phyloP scores from a whole-genome alignment of 2,329 filamentous ascomycete genomes.

The Fusarium sp. region DNA sequence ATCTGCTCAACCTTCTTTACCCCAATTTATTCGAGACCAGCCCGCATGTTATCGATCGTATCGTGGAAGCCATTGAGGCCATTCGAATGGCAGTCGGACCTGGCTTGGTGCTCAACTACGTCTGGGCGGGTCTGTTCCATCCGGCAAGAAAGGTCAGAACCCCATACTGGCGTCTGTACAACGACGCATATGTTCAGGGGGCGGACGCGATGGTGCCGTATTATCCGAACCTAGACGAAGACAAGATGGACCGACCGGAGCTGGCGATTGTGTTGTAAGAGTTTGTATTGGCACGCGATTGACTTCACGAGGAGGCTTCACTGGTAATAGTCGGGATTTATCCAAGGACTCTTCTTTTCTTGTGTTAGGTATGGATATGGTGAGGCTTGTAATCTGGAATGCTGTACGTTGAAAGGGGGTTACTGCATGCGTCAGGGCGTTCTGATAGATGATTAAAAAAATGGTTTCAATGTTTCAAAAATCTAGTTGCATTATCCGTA shows the following conservation, averaged over 20 bases:
- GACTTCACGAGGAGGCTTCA: constrained; percentile 15
- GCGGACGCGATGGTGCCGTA: constrained; percentile 97
- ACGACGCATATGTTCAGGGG: constrained; percentile 93
- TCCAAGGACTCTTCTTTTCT: constrained; percentile 20
- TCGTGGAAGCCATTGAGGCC: constrained; percentile 96
- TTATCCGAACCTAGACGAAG: constrained; percentile 87
- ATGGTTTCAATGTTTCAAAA: constrained; percentile 34
- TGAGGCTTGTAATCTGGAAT: constrained; percentile 43
- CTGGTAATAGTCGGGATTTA: constrained; percentile 18
- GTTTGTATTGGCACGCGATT: constrained; percentile 15
- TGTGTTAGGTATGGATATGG: constrained; percentile 17
- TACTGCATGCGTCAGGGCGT: constrained; percentile 44
- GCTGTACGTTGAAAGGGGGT: constrained; percentile 37
- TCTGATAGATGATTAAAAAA: constrained; percentile 45
- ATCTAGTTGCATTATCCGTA: not conserved
- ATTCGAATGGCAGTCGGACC: constrained; percentile 93
- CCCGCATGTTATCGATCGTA: constrained; percentile 97
- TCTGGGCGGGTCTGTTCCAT: constrained; percentile 98
- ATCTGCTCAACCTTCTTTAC: constrained; percentile 94
- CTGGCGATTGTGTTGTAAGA: constrained; percentile 82
- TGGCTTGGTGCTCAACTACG: constrained; percentile 95
- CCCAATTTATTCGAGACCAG: constrained; percentile 98
- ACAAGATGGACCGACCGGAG: constrained; percentile 82
- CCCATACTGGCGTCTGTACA: constrained; percentile 97
- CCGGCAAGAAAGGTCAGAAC: constrained; percentile 93